Percentiles rank a stretch among this genome's conserved stretches.
These are phyloP conservation scores for Dioszegia aurantiaca DNA, from an alignment of 768 basidiomycete genomes.

Conservation along the genomic window DNA sequence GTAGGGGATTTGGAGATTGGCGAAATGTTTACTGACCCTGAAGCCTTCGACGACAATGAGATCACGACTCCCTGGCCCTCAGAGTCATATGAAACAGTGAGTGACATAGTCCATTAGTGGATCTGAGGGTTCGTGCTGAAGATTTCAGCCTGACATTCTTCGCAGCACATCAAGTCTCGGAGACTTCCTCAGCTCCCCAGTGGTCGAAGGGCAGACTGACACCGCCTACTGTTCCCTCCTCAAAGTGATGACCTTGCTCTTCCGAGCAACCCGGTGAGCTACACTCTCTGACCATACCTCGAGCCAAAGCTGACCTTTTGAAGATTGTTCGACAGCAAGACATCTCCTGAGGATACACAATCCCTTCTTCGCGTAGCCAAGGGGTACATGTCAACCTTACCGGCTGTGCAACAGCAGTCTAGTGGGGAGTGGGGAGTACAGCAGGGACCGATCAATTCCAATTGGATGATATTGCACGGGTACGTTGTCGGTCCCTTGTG, in stretches of 20 bases:
- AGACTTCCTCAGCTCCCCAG: slow-evolving; percentile 21
- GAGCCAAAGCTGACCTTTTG: too few species aligned
- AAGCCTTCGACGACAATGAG: slow-evolving; percentile 32
- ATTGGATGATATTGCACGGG: slow-evolving; percentile 26
- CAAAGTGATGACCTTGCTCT: slow-evolving; percentile 23
- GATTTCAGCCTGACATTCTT: slow-evolving; percentile 11
- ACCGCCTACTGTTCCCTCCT: not conserved
- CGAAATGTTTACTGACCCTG: not conserved
- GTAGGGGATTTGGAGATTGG: not conserved
- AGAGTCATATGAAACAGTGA: slow-evolving; percentile 27
- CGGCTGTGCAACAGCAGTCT: not conserved
- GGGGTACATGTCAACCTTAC: slow-evolving; percentile 20
- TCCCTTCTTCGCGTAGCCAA: slow-evolving; percentile 16
- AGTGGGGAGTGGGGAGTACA: not conserved
- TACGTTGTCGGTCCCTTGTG: slow-evolving; percentile 1
- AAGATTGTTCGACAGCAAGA: slow-evolving; percentile 19
- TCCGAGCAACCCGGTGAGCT: slow-evolving; percentile 24
- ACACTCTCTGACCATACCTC: too few species aligned
- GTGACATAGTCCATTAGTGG: not conserved
- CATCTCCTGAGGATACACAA: slow-evolving; percentile 17
- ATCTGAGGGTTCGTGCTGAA: slow-evolving; percentile 10
- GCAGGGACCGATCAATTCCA: slow-evolving; percentile 17
- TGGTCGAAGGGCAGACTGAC: slow-evolving; percentile 9
- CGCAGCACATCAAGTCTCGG: slow-evolving; percentile 16
- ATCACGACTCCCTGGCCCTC: slow-evolving; percentile 39